Percentiles rank a stretch among this genome's conserved stretches.
phyloP scores from a whole-genome alignment of 139 green algal species.

The Trebouxia sp. region DNA sequence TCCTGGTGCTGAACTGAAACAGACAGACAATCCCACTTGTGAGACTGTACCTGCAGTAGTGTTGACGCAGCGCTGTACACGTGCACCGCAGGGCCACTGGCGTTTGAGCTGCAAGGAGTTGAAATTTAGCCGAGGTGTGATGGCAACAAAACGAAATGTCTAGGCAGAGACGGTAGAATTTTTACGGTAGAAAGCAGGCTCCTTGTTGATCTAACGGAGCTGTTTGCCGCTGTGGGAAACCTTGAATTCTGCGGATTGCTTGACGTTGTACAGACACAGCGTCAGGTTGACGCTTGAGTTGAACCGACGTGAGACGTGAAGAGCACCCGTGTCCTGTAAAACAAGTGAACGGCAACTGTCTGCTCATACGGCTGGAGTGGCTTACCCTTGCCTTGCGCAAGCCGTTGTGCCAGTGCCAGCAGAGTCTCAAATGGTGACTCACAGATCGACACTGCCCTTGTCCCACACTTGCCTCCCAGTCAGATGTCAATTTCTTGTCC shows the following conservation, averaged over 20 bases:
- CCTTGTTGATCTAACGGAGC: neutral
- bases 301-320: neutral
- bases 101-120: too few species aligned
- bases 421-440: neutral
- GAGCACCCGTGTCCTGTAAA: slow-evolving; percentile 1
- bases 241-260: neutral
- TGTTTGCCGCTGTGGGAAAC: neutral
- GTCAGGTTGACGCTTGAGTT: neutral
- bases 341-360: neutral
- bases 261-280: neutral
- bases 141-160: too few species aligned
- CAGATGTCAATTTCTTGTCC: neutral
- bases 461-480: neutral
- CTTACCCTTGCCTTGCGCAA: neutral
- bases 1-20: slow-evolving; percentile 39
- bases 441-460: neutral
- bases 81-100: too few species aligned
- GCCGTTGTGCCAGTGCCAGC: neutral
- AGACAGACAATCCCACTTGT: slow-evolving; percentile 30
- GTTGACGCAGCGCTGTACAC: too few species aligned
- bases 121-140: too few species aligned
- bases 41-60: too few species aligned
- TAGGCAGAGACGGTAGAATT: too few species aligned
- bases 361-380: slow-evolving; percentile 1
- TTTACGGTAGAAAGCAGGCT: too few species aligned